Conservation (phyloP, 805 yeast species). For the Monosporozyma solicola region DNA sequence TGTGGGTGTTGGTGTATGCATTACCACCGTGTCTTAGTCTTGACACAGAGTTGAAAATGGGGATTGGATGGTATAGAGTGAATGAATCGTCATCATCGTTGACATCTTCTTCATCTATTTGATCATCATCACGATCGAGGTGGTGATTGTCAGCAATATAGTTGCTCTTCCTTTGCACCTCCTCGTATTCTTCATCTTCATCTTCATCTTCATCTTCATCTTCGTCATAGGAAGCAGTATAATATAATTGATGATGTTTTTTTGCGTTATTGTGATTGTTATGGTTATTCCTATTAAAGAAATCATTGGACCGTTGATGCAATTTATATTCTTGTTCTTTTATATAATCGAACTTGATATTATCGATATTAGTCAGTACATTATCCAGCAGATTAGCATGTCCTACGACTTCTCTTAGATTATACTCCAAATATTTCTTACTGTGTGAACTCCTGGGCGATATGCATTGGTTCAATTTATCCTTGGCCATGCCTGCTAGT, state of each 20-base stretch:
- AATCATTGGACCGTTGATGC: background rate
- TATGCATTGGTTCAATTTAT: slow-evolving; percentile 14
- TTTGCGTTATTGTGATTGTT: background rate
- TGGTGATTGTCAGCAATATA: background rate
- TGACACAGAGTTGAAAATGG: background rate
- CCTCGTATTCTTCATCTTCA: background rate
- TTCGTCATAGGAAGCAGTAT: background rate
- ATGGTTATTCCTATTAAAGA: background rate
- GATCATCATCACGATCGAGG: background rate
- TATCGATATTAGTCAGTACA: slow-evolving; percentile 17
- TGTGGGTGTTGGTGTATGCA: background rate
- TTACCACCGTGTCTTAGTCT: background rate
- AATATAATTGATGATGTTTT: background rate
- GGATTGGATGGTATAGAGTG: background rate
- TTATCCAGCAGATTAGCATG: slow-evolving; percentile 27
- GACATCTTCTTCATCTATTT: background rate
- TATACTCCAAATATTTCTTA: slow-evolving; percentile 13
- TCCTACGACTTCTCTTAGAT: slow-evolving; percentile 24
- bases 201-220: background rate
- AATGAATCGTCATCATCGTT: background rate
- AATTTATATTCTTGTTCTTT: background rate
- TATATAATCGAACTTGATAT: slow-evolving; percentile 1
- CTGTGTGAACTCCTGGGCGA: slow-evolving; percentile 10
- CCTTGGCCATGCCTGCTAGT: slow-evolving; percentile 15
- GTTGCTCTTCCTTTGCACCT: too few relatives aligned